A percentile compares a stretch with the other conserved stretches of the same genome.
phyloP scores from a whole-genome alignment of 2,329 filamentous ascomycete genomes.

The Fusarium pininemorale region DNA sequence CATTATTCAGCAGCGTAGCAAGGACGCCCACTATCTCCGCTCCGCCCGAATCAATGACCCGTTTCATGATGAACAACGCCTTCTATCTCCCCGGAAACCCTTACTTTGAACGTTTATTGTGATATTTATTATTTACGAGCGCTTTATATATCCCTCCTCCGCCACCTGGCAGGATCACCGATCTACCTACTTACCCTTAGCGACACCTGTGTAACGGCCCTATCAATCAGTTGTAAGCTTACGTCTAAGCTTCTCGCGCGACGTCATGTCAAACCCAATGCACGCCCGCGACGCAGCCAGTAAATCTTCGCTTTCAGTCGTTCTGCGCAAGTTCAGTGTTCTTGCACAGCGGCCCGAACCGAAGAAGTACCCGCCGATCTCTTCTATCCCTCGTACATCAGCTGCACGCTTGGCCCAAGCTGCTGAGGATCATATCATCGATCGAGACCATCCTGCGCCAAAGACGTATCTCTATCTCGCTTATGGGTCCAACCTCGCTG shows the following conservation, averaged over 20 bases:
- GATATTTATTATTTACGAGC: neutral
- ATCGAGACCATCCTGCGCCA: constrained; percentile 33
- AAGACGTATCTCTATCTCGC: constrained; percentile 80
- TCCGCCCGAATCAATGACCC: constrained; percentile 15
- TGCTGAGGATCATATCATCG: constrained; percentile 38
- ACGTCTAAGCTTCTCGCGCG: constrained; percentile 1
- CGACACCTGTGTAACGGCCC: neutral
- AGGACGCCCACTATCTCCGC: constrained; percentile 24
- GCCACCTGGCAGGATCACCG: neutral
- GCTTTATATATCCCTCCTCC: neutral
- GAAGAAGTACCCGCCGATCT: constrained; percentile 42
- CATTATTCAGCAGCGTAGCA: constrained; percentile 30
- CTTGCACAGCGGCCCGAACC: constrained; percentile 29
- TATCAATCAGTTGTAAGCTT: constrained; percentile 15
- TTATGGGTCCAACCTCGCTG: constrained; percentile 89
- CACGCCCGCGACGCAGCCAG: constrained; percentile 3
- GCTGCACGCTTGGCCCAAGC: constrained; percentile 43
- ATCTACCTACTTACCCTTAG: neutral
- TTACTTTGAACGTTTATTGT: neutral
- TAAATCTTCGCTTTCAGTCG: constrained; percentile 18
- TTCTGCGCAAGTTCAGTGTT: constrained; percentile 40
- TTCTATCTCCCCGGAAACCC: neutral
- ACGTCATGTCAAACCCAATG: constrained; percentile 26
- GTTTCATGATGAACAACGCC: neutral
- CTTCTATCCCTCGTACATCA: constrained; percentile 47